Conservation (phyloP, 2,329 filamentous ascomycete species). For the Penicillium sp. region DNA sequence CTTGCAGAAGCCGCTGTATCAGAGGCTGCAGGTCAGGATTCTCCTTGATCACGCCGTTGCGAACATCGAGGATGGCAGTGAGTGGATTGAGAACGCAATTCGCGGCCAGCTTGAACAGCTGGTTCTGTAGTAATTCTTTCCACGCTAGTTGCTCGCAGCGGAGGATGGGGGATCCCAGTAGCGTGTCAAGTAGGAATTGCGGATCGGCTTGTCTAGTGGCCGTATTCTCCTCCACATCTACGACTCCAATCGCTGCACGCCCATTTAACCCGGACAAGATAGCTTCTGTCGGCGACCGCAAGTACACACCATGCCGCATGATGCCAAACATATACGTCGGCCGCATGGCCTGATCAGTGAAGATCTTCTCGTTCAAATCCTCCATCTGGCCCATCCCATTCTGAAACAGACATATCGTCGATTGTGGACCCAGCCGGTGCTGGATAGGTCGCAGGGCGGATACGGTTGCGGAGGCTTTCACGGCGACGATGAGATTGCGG, state of each 20-base stretch:
- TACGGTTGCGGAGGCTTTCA: slow-evolving; percentile 21
- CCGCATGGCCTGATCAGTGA: slow-evolving; percentile 7
- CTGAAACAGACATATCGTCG: slow-evolving; percentile 21
- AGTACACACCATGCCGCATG: slow-evolving; percentile 20
- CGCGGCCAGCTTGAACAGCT: slow-evolving; percentile 19
- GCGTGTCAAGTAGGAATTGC: slow-evolving; percentile 7
- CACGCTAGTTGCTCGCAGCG: slow-evolving; percentile 15
- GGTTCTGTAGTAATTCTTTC: slow-evolving; percentile 13
- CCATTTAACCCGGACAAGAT: slow-evolving; percentile 17
- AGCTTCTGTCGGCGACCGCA: slow-evolving; percentile 17
- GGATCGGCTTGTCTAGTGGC: not conserved
- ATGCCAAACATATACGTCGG: slow-evolving; percentile 21
- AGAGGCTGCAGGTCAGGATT: slow-evolving; percentile 12
- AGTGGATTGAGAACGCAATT: slow-evolving; percentile 22
- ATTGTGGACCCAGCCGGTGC: slow-evolving; percentile 17
- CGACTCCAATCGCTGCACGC: slow-evolving; percentile 13
- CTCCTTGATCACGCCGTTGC: slow-evolving; percentile 15
- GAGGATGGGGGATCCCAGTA: slow-evolving; percentile 14
- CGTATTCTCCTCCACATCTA: not conserved
- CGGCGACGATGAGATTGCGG: slow-evolving; percentile 20
- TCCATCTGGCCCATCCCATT: slow-evolving; percentile 23
- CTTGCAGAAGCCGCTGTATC: slow-evolving; percentile 6
- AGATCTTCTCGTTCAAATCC: slow-evolving; percentile 15
- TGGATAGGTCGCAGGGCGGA: slow-evolving; percentile 17
- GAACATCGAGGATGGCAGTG: slow-evolving; percentile 19